phyloP scores from a whole-genome alignment of 2,329 filamentous ascomycete genomes.

The Diaporthe aspalathi region DNA sequence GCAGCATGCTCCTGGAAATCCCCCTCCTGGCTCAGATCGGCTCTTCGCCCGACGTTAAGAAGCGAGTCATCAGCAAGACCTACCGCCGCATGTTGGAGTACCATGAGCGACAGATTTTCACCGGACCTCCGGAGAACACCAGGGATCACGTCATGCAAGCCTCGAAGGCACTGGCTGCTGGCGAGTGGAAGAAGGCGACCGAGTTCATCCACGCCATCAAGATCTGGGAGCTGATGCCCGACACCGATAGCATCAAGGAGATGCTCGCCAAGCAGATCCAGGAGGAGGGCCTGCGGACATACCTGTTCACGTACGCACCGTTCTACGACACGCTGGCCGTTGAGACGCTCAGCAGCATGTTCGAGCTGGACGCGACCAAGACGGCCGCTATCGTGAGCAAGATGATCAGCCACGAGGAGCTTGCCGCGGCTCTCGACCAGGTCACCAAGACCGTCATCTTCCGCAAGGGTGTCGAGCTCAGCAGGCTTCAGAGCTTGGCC shows the following conservation, averaged over 20 bases:
- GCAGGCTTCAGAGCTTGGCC: constrained; percentile 92
- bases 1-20: constrained; percentile 99
- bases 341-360: constrained; percentile 89
- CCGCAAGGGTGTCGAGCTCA: constrained; percentile 98
- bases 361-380: constrained; percentile 91
- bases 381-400: constrained; percentile 96
- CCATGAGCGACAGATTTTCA: constrained; percentile 99
- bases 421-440: constrained; percentile 95
- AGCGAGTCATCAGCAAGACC: constrained; percentile 98
- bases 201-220: constrained; percentile 97
- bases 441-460: constrained; percentile 98
- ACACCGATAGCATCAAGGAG: constrained; percentile 90
- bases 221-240: constrained; percentile 98
- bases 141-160: constrained; percentile 99
- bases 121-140: constrained; percentile 97
- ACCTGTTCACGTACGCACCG: constrained; percentile 98
- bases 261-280: constrained; percentile 99
- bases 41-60: constrained; percentile 95
- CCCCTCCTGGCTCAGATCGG: constrained; percentile 96
- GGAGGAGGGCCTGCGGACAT: constrained; percentile 96
- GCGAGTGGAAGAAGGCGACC: constrained; percentile 98
- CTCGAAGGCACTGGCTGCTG: constrained; percentile 93
- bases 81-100: constrained; percentile 99
- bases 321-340: constrained; percentile 98
- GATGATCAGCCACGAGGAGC: constrained; percentile 99